Base-by-base conservation (phyloP, 306 rosid genomes). In the Oemleria cerasiformis region DNA sequence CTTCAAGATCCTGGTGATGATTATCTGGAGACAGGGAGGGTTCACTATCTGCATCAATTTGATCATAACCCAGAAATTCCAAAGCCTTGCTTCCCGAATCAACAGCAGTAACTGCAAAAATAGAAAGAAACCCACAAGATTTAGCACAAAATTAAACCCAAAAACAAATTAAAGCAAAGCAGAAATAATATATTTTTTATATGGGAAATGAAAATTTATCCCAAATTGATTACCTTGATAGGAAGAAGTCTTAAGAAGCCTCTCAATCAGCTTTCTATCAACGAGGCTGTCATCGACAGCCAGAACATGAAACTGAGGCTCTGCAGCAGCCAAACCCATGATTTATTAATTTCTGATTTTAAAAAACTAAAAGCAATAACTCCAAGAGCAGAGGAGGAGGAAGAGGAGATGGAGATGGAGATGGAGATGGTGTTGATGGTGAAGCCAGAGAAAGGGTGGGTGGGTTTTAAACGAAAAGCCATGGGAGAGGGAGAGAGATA, bases 231-330 rank as follows among this genome's bases (percentile, higher is more conserved):
- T 38, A 92, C 98, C 98, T 62, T 92, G 92, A 76, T 83, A 92
- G 17, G 92, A 88, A 75, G 96, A 90, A 57, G 87, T 92, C 75
- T 85, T 90, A 79, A 92, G 96, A 72, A 92, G 90, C 54, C 84
- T 85, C 75, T 92, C 96, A 66, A 92, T 92, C 81, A 92, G 54
- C 79, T 86, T 92, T 74, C 96, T 79, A 58, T 92, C 98, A 76
- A 92, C 70, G 9, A 82, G 43, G 75, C 92, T 85, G 34, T 92
- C 98, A 82, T 92, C 96, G 56, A 92, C 98, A 64, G 96, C 98
- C 80, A 92, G 70, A 62, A 92, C 96, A 74, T 90, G 98, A 51
- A 88, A 90, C 71, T 77, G 92, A 10, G 85, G 40, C 55, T 84
- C 85, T 19, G 81, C 62, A 80, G 82, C 55, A 80, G 63, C 23